Evolutionary conservation across 148 eudicot genomes (phyloP).

Genomic region (Rhododendron simsii): DNA sequence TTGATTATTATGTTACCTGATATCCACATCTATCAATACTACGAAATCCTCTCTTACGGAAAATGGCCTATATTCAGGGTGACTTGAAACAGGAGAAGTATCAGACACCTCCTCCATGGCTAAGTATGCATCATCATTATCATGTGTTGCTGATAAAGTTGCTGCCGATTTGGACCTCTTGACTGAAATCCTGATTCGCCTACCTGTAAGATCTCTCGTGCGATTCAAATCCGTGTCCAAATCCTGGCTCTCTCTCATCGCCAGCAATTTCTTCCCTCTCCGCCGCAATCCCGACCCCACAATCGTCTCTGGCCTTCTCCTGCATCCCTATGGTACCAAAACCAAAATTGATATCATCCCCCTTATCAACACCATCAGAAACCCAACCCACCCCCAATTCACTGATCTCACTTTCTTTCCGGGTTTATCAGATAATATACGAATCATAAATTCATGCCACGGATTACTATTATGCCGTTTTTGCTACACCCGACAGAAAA

Average conservation of each 20-base stretch:
- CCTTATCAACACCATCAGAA: background rate
- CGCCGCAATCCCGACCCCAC: too few species aligned
- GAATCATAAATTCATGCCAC: background rate
- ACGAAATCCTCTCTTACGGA: too few species aligned
- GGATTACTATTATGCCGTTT: background rate
- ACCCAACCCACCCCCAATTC: background rate
- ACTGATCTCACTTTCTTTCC: background rate
- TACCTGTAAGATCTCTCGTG: slow-evolving; percentile 7
- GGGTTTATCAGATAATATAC: background rate
- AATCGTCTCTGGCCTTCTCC: background rate
- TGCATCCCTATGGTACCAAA: too few species aligned
- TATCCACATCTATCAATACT: too few species aligned
- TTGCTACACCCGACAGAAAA: background rate
- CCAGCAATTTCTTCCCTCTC: slow-evolving; percentile 2
- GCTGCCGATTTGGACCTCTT: background rate
- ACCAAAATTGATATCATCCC: background rate
- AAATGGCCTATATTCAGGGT: too few species aligned
- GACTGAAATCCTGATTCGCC: slow-evolving; percentile 10
- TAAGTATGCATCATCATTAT: too few species aligned
- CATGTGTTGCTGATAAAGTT: background rate
- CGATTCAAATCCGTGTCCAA: slow-evolving; percentile 12
- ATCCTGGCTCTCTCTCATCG: slow-evolving; percentile 12
- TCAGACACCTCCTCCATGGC: background rate
- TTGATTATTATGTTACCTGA: too few species aligned
- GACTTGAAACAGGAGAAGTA: too few species aligned